phyloP scores from a whole-genome alignment of 371 early-diverging fungal genomes.

The Mortierella sp. region DNA sequence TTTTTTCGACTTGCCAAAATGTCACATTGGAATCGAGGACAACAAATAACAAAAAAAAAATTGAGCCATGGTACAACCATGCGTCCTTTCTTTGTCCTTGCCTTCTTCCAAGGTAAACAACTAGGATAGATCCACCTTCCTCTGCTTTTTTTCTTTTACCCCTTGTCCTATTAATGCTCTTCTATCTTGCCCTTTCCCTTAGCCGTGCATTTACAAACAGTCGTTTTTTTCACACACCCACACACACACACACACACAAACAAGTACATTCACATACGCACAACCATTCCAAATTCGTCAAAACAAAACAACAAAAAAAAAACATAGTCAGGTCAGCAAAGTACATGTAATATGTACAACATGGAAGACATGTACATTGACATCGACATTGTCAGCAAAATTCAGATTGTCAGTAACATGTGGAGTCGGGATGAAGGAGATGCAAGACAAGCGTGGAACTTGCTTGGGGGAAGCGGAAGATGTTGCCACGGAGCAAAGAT shows the following conservation, averaged over 20 bases:
- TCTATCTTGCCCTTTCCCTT: neutral
- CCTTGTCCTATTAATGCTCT: neutral
- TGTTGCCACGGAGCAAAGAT: too few relatives aligned
- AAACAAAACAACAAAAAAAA: neutral
- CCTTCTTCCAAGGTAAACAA: neutral
- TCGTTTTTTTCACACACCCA: neutral
- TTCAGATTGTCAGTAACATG: too few relatives aligned
- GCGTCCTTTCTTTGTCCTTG: neutral
- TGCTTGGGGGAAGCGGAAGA: too few relatives aligned
- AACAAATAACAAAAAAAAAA: neutral
- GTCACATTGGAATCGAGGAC: neutral
- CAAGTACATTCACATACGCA: neutral
- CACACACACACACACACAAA: neutral
- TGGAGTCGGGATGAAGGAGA: too few relatives aligned
- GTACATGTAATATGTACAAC: neutral
- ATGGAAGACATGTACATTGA: neutral
- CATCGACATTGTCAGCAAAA: too few relatives aligned
- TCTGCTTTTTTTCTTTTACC: neutral
- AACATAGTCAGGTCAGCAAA: neutral
- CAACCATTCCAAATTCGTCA: neutral
- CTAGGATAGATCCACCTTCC: slow-evolving; percentile 4
- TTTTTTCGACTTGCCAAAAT: too few relatives aligned
- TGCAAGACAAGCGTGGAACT: too few relatives aligned
- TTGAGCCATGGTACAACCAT: neutral
- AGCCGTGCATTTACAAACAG: neutral